Conservation (phyloP, 2,329 filamentous ascomycete species). For the Colletotrichum costaricense region DNA sequence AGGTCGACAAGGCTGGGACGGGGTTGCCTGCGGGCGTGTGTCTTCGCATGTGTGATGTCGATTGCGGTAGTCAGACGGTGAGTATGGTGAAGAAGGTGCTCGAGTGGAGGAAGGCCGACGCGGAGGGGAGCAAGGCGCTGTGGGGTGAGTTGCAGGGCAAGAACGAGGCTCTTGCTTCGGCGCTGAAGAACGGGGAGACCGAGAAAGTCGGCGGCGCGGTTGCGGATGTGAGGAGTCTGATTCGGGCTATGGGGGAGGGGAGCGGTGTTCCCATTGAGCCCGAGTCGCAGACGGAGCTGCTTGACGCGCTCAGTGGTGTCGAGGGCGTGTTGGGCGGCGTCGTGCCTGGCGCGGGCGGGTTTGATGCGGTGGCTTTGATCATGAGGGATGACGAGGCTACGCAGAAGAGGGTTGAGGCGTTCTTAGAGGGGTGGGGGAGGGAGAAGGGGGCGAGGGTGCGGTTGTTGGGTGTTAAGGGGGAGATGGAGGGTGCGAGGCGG, state of each 20-base stretch:
- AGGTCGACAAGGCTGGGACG: slow-evolving; percentile 77
- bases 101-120: slow-evolving; percentile 78
- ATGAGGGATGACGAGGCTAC: slow-evolving; percentile 79
- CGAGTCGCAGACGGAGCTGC: slow-evolving; percentile 81
- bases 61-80: slow-evolving; percentile 92
- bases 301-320: slow-evolving; percentile 79
- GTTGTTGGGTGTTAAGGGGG: slow-evolving; percentile 76
- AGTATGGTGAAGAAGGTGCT: slow-evolving; percentile 96
- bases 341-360: slow-evolving; percentile 93
- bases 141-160: slow-evolving; percentile 81
- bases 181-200: slow-evolving; percentile 65
- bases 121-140: slow-evolving; percentile 72
- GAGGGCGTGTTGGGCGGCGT: slow-evolving; percentile 90
- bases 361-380: slow-evolving; percentile 87
- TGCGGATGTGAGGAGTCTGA: slow-evolving; percentile 67
- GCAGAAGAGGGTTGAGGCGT: slow-evolving; percentile 66
- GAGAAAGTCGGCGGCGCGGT: slow-evolving; percentile 58
- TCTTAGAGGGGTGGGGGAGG: slow-evolving; percentile 74
- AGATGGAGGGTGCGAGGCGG: slow-evolving; percentile 72
- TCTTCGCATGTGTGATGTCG: slow-evolving; percentile 94
- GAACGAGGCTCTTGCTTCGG: slow-evolving; percentile 77
- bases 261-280: slow-evolving; percentile 92
- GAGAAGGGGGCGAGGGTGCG: slow-evolving; percentile 72
- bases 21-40: slow-evolving; percentile 78
- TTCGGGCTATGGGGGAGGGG: slow-evolving; percentile 79